phyloP scores from a whole-genome alignment of 768 basidiomycete species.

The Rossbeevera mucosa region DNA sequence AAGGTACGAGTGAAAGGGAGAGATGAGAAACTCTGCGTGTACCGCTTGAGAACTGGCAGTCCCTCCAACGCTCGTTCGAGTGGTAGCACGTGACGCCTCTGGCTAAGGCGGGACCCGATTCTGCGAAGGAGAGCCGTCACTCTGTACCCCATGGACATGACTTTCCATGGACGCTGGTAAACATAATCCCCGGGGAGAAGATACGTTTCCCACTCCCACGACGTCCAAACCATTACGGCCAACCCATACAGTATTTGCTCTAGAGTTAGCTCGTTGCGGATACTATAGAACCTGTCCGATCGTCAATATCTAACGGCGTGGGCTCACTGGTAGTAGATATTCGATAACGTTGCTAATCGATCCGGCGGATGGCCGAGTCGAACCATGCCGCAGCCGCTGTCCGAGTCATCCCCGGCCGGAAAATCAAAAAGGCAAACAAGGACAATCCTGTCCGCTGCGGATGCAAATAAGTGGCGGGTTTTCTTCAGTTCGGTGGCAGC shows the following conservation, averaged over 20 bases:
- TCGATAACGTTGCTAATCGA: neutral
- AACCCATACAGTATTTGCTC: neutral
- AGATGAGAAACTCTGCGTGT: constrained; percentile 10
- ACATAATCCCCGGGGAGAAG: neutral
- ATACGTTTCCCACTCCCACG: neutral
- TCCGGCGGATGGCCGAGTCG: neutral
- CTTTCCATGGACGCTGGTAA: neutral
- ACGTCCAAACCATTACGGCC: neutral
- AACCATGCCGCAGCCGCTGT: neutral
- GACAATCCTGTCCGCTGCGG: neutral
- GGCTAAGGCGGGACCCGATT: neutral
- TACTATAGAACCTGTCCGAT: neutral
- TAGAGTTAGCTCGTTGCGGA: neutral
- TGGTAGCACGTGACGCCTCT: neutral
- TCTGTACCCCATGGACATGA: neutral
- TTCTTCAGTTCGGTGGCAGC: neutral
- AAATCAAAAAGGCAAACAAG: neutral
- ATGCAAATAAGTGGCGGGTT: neutral
- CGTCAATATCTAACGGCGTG: neutral
- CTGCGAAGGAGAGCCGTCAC: neutral
- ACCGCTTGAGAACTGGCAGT: constrained; percentile 11
- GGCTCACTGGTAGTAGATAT: neutral
- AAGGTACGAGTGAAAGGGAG: constrained; percentile 1
- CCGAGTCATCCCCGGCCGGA: neutral
- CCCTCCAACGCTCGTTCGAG: neutral